Evolutionary conservation across 208 protist genomes (phyloP).

Genomic region (Trypanosoma cruzi): DNA sequence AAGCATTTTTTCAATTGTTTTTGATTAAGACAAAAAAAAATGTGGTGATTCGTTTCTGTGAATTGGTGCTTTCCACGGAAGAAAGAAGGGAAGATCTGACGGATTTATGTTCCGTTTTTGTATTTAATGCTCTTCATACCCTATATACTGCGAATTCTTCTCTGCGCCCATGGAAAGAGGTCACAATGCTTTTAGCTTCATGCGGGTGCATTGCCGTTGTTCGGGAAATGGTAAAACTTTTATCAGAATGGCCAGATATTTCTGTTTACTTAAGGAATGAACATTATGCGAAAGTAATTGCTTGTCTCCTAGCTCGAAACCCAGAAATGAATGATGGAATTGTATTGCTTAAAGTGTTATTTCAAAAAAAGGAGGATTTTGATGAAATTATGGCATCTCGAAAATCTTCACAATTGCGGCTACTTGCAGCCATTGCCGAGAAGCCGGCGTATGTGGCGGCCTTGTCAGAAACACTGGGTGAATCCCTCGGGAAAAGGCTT

Average conservation of each 20-base stretch:
- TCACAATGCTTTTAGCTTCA: slow-evolving; percentile 47
- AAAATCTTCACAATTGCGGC: slow-evolving; percentile 55
- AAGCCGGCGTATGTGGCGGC: slow-evolving; percentile 41
- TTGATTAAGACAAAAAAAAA: slow-evolving; percentile 9
- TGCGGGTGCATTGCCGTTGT: slow-evolving; percentile 30
- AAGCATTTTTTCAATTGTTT: slow-evolving; percentile 14
- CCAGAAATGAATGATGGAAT: slow-evolving; percentile 36
- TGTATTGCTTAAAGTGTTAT: slow-evolving; percentile 40
- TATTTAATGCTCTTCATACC: slow-evolving; percentile 35
- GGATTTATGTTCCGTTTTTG: slow-evolving; percentile 35
- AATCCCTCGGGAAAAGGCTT: slow-evolving; percentile 50
- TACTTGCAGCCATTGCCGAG: slow-evolving; percentile 53
- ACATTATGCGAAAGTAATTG: slow-evolving; percentile 47
- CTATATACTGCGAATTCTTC: slow-evolving; percentile 27
- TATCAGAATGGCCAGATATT: slow-evolving; percentile 56
- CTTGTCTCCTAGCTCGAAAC: slow-evolving; percentile 40
- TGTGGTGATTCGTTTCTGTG: slow-evolving; percentile 18
- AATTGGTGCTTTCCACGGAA: slow-evolving; percentile 16
- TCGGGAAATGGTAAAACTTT: slow-evolving; percentile 36
- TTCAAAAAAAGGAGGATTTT: slow-evolving; percentile 49
- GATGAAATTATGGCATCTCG: slow-evolving; percentile 42
- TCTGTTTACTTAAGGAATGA: slow-evolving; percentile 42
- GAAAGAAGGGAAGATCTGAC: slow-evolving; percentile 15
- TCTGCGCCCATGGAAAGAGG: slow-evolving; percentile 37
- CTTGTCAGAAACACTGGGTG: slow-evolving; percentile 48